Base-by-base conservation (phyloP, 805 yeast species). In the Saturnispora silvae region DNA sequence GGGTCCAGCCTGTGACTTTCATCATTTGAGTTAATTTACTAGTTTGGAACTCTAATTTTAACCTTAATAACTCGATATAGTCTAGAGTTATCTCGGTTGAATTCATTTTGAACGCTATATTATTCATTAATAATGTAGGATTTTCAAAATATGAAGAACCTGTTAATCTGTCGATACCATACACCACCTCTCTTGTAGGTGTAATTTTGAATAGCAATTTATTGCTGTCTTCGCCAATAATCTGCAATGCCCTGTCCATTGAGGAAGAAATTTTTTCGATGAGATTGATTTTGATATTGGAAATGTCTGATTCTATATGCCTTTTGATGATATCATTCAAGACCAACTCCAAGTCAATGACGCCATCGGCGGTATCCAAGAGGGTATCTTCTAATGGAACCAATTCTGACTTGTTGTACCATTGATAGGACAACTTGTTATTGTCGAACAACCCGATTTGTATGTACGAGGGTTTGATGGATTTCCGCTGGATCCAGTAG, bases 1-100 rank as follows among this genome's bases (percentile, higher is more conserved):
- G 60, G 5, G 72, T 65, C 92, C 92, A 82, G 20, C 78, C 82
- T 0, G 77, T 70, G 0, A 83, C 78, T 26, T 65, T 61, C 38
- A 83, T 67, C 42, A 77, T 65, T 13, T 31, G 30, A 11, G 11
- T 28, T 5, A 37, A 6, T 16, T 37, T 31, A 22, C 28, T 33
- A 7, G 72, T 67, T 10, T 70, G 58, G 20, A 77, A 60, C 40
- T 77, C 80, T 22, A 73, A 53, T 32, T 76, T 62, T 33, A 79
- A 56, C 27, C 61, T 65, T 22, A 70, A 53, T 27, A 79, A 43
- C 25, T 59, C 54, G 3, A 52, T 43, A 6, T 59, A 40, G 4
- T 60, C 54, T 5, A 41, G 20, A 31, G 50, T 26, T 22, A 56
- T 47, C 23, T 52, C 55, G 4, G 42, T 24, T 4, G 42, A 23